Conservation (phyloP, 805 yeast genomes). For the Cyberlindnera bimundalis region DNA sequence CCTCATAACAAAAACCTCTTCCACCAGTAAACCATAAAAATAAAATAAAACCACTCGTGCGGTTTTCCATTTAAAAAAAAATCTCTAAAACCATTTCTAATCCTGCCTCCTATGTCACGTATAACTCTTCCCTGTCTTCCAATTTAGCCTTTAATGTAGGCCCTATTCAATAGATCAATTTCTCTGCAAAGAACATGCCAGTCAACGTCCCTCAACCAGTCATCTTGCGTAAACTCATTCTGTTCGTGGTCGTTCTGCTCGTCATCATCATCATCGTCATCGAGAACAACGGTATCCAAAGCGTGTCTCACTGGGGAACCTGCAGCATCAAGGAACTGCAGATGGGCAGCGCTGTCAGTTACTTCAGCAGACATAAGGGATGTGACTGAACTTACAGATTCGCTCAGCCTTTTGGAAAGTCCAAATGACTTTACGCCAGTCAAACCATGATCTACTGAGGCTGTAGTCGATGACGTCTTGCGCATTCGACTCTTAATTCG, state of each 20-base stretch:
- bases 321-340: conserved; percentile 12
- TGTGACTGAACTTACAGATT: conserved; percentile 15
- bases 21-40: background rate
- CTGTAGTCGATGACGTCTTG: conserved; percentile 1
- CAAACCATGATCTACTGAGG: conserved; percentile 1
- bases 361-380: conserved; percentile 10
- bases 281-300: conserved; percentile 9
- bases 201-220: conserved; percentile 62
- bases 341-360: conserved; percentile 12
- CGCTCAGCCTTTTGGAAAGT: conserved; percentile 11
- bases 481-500: conserved; percentile 7
- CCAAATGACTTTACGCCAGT: conserved; percentile 4
- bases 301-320: conserved; percentile 14
- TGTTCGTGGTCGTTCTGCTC: conserved; percentile 4
- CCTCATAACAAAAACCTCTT: background rate
- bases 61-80: background rate
- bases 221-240: conserved; percentile 23
- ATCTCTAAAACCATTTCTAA: background rate
- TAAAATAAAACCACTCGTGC: background rate
- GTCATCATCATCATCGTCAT: conserved; percentile 15
- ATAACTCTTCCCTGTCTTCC: background rate
- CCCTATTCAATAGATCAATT: conserved; percentile 68
- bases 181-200: conserved; percentile 88
- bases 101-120: too few relatives aligned
- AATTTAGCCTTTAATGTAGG: conserved; percentile 21